A percentile compares a stretch with the other conserved stretches of the same genome.
These are phyloP conservation scores for Larix sibirica DNA, from an alignment of 83 land plant genomes.

Conservation along the genomic window DNA sequence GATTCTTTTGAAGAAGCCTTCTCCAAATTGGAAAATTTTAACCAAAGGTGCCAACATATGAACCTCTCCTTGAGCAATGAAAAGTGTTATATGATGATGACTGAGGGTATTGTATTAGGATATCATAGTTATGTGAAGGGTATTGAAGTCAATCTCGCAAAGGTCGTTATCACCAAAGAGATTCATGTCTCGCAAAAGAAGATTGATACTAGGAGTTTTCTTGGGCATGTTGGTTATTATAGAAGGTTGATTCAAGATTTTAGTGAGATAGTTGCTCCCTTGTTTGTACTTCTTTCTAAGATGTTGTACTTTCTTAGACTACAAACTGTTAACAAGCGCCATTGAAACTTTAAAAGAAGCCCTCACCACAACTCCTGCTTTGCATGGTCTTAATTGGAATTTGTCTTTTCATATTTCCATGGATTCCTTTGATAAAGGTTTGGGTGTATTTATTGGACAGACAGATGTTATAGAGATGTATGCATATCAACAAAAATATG, in stretches of 20 bases:
- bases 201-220: neutral
- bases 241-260: neutral
- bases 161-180: neutral
- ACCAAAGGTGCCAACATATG: neutral
- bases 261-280: neutral
- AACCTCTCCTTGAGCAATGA: neutral
- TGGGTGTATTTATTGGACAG: neutral
- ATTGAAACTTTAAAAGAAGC: neutral
- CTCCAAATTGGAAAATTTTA: neutral
- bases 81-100: neutral
- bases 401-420: neutral
- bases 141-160: neutral
- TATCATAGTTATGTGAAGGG: neutral
- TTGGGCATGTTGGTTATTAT: neutral
- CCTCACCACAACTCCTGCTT: neutral
- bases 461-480: neutral
- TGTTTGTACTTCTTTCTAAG: neutral
- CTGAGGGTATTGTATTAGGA: neutral
- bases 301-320: neutral
- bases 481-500: neutral
- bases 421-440: neutral
- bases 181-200: neutral
- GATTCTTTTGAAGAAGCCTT: neutral
- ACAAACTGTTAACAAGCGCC: neutral
- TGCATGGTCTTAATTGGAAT: neutral